phyloP scores from a whole-genome alignment of 805 yeast species.

The Candida alai region DNA sequence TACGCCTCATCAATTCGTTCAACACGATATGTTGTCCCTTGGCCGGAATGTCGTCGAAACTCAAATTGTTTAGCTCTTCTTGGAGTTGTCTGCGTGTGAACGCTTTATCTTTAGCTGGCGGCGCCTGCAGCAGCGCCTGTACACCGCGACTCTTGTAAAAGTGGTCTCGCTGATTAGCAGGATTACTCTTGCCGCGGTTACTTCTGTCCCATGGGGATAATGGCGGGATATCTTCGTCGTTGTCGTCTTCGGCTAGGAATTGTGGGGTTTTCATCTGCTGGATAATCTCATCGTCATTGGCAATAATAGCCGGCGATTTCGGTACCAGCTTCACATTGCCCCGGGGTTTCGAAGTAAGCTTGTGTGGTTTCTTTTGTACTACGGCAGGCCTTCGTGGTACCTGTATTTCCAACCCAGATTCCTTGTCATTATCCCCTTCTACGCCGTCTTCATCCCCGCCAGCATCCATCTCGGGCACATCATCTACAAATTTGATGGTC shows the following conservation, averaged over 20 bases:
- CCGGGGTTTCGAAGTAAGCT: conserved; percentile 6
- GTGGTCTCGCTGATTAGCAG: conserved; percentile 8
- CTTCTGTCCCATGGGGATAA: conserved; percentile 10
- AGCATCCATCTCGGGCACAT: conserved; percentile 36
- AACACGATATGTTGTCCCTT: conserved; percentile 85
- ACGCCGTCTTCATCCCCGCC: conserved; percentile 9
- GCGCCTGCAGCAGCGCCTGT: background rate
- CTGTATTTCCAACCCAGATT: background rate
- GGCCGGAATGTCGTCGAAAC: conserved; percentile 88
- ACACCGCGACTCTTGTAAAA: conserved; percentile 9
- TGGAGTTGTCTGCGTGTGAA: conserved; percentile 34
- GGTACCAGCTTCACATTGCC: background rate
- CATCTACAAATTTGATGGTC: conserved; percentile 57
- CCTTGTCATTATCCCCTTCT: conserved; percentile 7
- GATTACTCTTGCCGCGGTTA: background rate
- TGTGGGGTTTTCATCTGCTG: conserved; percentile 33
- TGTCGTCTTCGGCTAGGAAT: conserved; percentile 26
- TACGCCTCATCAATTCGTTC: conserved; percentile 74
- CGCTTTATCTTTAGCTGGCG: conserved; percentile 7
- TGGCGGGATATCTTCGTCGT: conserved; percentile 14
- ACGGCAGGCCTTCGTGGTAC: conserved; percentile 1
- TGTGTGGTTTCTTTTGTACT: no score
- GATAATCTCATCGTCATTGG: conserved; percentile 33
- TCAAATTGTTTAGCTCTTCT: conserved; percentile 34
- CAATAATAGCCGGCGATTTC: conserved; percentile 31